Evolutionary conservation across 176 grass and related monocot species (phyloP).

Genomic region (Avena insularis): DNA sequence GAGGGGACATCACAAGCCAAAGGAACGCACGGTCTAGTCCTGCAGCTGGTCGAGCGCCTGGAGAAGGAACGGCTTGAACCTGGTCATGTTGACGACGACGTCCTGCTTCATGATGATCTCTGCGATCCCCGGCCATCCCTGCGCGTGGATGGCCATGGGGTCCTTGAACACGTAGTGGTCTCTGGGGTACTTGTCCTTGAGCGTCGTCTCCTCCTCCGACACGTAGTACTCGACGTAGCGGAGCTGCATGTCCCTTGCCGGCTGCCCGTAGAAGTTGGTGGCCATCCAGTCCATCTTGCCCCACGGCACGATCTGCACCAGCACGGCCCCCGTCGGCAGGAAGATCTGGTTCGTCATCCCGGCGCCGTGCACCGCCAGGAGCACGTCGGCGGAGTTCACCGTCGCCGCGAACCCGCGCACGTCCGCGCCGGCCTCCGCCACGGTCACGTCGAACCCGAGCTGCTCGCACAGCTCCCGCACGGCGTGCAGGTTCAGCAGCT

Average conservation of each 20-base stretch:
- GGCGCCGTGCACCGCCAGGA: conserved; percentile 79
- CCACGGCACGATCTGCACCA: conserved; percentile 60
- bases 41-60: conserved; percentile 74
- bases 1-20: background rate
- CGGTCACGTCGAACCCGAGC: conserved; percentile 54
- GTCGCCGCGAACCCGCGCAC: conserved; percentile 54
- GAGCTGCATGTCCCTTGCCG: conserved; percentile 53
- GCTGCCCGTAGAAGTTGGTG: conserved; percentile 25
- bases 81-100: conserved; percentile 68
- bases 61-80: conserved; percentile 67
- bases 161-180: conserved; percentile 87
- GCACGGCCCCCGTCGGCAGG: conserved; percentile 69
- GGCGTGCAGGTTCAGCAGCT: conserved; percentile 52
- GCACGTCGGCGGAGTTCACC: conserved; percentile 77
- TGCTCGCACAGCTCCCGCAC: conserved; percentile 35
- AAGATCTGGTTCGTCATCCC: conserved; percentile 88
- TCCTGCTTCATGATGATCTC: conserved; percentile 96
- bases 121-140: conserved; percentile 63
- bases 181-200: conserved; percentile 67
- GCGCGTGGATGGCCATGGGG: conserved; percentile 66
- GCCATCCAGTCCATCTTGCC: conserved; percentile 38
- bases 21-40: conserved; percentile 20
- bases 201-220: conserved; percentile 68
- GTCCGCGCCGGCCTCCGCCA: conserved; percentile 32
- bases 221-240: conserved; percentile 91